Evolutionary conservation across 768 basidiomycete species (phyloP).

Genomic region (Tremella mesenterica): DNA sequence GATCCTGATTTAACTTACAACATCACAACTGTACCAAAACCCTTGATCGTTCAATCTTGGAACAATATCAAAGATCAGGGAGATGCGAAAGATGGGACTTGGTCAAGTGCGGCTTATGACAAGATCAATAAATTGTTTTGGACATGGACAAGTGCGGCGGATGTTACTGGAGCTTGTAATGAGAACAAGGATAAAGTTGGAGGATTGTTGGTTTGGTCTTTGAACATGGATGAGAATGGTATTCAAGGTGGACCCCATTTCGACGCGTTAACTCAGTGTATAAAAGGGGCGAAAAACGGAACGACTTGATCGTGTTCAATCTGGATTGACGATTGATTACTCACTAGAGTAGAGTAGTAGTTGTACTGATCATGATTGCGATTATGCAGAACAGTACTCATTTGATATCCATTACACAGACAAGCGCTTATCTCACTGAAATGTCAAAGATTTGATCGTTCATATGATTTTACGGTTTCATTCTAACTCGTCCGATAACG

Average conservation of each 20-base stretch:
- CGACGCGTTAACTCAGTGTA: background rate
- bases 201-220: conserved; percentile 28
- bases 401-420: too few species aligned
- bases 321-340: too few species aligned
- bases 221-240: conserved; percentile 6
- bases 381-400: too few species aligned
- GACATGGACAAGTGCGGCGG: conserved; percentile 21
- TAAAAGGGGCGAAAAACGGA: background rate
- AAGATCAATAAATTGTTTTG: conserved; percentile 14
- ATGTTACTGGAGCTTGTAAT: conserved; percentile 18
- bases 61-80: background rate
- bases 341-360: too few species aligned
- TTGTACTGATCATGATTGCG: too few species aligned
- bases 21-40: conserved; percentile 1
- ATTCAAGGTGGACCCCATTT: background rate
- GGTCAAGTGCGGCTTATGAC: conserved; percentile 12
- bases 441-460: too few species aligned
- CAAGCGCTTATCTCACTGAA: too few species aligned
- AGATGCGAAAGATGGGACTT: background rate
- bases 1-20: background rate
- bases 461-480: too few species aligned
- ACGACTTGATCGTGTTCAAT: too few species aligned
- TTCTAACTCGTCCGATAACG: too few species aligned
- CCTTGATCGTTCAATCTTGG: background rate
- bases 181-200: conserved; percentile 15